Evolutionary conservation across 805 yeast genomes (phyloP).

Genomic region (Saccharomycopsis selenospora): DNA sequence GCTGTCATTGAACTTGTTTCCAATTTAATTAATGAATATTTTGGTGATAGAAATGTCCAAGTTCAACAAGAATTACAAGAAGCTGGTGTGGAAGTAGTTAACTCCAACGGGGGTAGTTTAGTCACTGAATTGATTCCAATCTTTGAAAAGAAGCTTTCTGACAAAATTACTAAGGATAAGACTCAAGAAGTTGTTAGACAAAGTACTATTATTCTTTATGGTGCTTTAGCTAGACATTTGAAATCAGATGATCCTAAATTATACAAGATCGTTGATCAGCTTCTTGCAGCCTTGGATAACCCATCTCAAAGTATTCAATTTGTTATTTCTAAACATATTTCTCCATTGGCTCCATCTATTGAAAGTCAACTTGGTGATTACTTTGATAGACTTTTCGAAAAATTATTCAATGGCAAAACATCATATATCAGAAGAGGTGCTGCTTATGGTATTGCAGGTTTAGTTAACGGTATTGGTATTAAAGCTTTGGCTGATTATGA

Average conservation of each 20-base stretch:
- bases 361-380: slow-evolving; percentile 43
- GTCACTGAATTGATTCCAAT: slow-evolving; percentile 74
- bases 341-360: slow-evolving; percentile 67
- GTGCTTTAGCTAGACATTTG: slow-evolving; percentile 84
- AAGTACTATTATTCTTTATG: slow-evolving; percentile 79
- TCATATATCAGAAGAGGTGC: slow-evolving; percentile 76
- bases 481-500: slow-evolving; percentile 68
- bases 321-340: slow-evolving; percentile 79
- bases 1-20: slow-evolving; percentile 49
- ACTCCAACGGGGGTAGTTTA: slow-evolving; percentile 52
- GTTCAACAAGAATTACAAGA: slow-evolving; percentile 81
- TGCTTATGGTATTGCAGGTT: slow-evolving; percentile 93
- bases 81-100: slow-evolving; percentile 75
- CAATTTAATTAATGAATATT: slow-evolving; percentile 57
- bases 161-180: slow-evolving; percentile 39
- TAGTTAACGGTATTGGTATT: slow-evolving; percentile 86
- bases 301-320: slow-evolving; percentile 87
- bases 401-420: slow-evolving; percentile 45
- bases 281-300: slow-evolving; percentile 68
- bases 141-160: slow-evolving; percentile 60
- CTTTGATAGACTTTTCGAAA: slow-evolving; percentile 51
- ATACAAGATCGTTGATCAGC: slow-evolving; percentile 53
- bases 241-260: slow-evolving; percentile 59
- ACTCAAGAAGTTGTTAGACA: slow-evolving; percentile 62
- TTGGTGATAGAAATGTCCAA: slow-evolving; percentile 64